phyloP scores from a whole-genome alignment of 352 stramenopile species.

The Phytophthora europaea region DNA sequence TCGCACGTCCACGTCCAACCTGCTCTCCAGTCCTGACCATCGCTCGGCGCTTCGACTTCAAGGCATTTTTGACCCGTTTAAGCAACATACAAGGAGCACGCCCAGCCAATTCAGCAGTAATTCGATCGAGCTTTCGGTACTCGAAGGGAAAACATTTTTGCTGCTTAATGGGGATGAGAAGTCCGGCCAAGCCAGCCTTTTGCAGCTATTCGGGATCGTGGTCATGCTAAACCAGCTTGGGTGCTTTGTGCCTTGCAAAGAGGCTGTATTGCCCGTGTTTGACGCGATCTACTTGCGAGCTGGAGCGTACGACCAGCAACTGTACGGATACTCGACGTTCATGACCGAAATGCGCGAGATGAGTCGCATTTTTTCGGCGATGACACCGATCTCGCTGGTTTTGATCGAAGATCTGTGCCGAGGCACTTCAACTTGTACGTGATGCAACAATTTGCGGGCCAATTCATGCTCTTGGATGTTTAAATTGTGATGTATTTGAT shows the following conservation, averaged over 20 bases:
- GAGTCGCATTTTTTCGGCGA: constrained; percentile 42
- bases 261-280: constrained; percentile 53
- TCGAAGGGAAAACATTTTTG: constrained; percentile 36
- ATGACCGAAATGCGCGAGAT: constrained; percentile 69
- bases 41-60: background rate
- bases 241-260: constrained; percentile 64
- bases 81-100: background rate
- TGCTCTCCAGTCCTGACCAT: background rate
- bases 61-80: constrained; percentile 40
- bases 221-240: constrained; percentile 67
- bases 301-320: constrained; percentile 57
- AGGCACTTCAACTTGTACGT: constrained; percentile 49
- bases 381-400: constrained; percentile 47
- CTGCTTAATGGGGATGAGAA: constrained; percentile 29
- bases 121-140: constrained; percentile 14
- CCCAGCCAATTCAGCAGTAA: background rate
- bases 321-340: constrained; percentile 62
- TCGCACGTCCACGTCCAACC: constrained; percentile 16
- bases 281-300: constrained; percentile 51
- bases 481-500: constrained; percentile 1
- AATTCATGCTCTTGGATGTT: background rate
- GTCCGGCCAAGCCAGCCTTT: constrained; percentile 1
- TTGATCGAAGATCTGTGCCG: constrained; percentile 67
- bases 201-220: constrained; percentile 41
- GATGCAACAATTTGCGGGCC: background rate